Conservation (phyloP, 352 stramenopile genomes). For the Phytophthora fragariae region DNA sequence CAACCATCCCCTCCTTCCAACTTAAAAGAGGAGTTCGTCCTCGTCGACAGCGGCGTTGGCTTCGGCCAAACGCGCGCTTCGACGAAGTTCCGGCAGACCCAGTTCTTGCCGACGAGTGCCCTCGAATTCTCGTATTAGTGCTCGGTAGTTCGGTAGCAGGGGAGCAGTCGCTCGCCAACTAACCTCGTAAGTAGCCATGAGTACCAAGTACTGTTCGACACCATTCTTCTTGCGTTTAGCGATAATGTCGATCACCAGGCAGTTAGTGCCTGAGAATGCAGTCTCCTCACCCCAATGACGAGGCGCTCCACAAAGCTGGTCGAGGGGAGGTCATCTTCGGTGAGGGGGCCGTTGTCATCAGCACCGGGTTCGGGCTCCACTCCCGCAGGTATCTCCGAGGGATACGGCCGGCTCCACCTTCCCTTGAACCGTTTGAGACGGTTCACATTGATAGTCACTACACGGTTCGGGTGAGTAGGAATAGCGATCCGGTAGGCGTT, state of each 20-base stretch:
- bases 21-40: conserved; percentile 15
- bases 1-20: not conserved
- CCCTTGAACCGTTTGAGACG: not conserved
- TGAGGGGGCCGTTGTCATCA: not conserved
- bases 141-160: not conserved
- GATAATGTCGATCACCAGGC: conserved; percentile 1
- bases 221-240: not conserved
- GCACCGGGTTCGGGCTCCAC: not conserved
- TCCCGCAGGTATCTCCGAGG: not conserved
- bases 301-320: conserved; percentile 10
- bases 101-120: not conserved
- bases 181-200: not conserved
- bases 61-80: conserved; percentile 3
- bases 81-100: not conserved
- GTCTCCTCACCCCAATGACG: conserved; percentile 3
- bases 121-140: not conserved
- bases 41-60: conserved; percentile 11
- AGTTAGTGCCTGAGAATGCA: not conserved
- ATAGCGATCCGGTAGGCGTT: too few species aligned
- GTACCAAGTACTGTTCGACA: conserved; percentile 1
- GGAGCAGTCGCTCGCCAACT: not conserved
- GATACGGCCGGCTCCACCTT: not conserved
- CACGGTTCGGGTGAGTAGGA: not conserved
- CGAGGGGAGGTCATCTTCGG: not conserved
- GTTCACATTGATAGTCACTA: conserved; percentile 8